These are phyloP conservation scores for Rhizophagus sp. DNA, from an alignment of 192 early-diverging fungal genomes.

Conservation along the genomic window DNA sequence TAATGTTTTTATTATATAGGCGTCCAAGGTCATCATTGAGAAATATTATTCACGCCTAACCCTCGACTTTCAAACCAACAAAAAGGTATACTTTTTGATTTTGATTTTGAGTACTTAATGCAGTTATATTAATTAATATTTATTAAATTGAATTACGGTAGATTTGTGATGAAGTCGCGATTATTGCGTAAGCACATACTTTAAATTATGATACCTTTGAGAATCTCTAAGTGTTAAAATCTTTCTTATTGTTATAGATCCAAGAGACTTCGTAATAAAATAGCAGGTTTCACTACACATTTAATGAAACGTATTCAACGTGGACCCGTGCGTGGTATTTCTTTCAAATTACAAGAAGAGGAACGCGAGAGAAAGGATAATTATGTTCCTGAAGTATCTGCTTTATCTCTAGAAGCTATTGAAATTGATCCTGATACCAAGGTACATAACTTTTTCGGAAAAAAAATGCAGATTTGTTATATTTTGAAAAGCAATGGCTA, in stretches of 20 bases:
- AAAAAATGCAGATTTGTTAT: neutral
- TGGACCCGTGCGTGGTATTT: constrained; percentile 99
- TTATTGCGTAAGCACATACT: constrained; percentile 63
- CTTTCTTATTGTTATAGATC: constrained; percentile 38
- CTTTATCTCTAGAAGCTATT: constrained; percentile 85
- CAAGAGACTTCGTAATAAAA: constrained; percentile 99
- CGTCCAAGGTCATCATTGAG: constrained; percentile 99
- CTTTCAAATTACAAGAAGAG: constrained; percentile 99
- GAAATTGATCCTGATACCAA: constrained; percentile 96
- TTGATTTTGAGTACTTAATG: neutral
- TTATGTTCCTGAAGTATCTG: constrained; percentile 98
- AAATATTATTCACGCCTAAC: constrained; percentile 99
- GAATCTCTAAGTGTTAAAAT: neutral
- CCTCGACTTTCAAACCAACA: constrained; percentile 99
- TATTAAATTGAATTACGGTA: neutral
- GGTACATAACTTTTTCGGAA: constrained; percentile 40
- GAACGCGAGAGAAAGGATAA: constrained; percentile 99
- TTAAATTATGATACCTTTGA: neutral
- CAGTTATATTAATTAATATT: neutral
- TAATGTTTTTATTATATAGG: constrained; percentile 40
- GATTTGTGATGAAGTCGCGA: constrained; percentile 80
- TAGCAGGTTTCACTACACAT: constrained; percentile 99
- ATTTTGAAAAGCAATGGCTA: neutral
- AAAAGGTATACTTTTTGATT: constrained; percentile 85
- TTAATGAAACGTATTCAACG: constrained; percentile 99